Percentiles rank a stretch among this genome's conserved stretches.
These are phyloP conservation scores for Leishmania guyanensis DNA, from an alignment of 208 protist genomes.

Conservation along the genomic window DNA sequence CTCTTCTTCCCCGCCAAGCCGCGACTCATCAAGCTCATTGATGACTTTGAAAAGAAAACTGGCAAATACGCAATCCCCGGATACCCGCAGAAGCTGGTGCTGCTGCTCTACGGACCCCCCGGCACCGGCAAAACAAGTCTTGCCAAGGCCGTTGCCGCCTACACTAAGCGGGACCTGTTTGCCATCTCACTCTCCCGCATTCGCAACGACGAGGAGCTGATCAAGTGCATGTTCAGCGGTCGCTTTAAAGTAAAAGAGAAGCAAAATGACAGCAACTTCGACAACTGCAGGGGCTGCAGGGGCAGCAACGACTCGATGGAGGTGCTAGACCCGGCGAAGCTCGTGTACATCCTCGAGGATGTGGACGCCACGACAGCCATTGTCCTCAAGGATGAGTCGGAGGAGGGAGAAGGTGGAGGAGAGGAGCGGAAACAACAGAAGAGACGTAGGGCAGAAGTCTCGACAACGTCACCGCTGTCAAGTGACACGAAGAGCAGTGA, in stretches of 20 bases:
- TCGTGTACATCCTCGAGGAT: constrained; percentile 90
- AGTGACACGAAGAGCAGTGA: background rate
- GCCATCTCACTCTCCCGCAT: constrained; percentile 84
- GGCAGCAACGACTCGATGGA: constrained; percentile 4
- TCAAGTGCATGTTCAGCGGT: constrained; percentile 86
- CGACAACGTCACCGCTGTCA: background rate
- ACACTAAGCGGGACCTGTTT: constrained; percentile 83
- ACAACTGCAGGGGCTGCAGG: background rate
- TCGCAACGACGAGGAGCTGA: constrained; percentile 81
- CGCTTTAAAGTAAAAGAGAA: constrained; percentile 51
- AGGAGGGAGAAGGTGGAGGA: background rate
- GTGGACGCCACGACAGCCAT: constrained; percentile 77
- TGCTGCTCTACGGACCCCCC: constrained; percentile 94
- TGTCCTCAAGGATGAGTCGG: constrained; percentile 40
- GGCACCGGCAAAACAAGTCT: constrained; percentile 95
- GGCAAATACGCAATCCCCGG: constrained; percentile 89
- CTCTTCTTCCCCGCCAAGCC: constrained; percentile 91
- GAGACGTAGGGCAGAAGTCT: background rate
- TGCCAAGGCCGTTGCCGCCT: constrained; percentile 86
- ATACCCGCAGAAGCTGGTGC: constrained; percentile 85
- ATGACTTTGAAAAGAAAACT: constrained; percentile 74
- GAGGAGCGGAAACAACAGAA: background rate
- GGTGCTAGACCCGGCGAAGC: constrained; percentile 53
- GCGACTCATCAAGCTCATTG: constrained; percentile 74
- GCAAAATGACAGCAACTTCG: constrained; percentile 6